These are phyloP conservation scores for Fusarium ambrosium DNA, from an alignment of 2,329 filamentous ascomycete genomes.

Conservation along the genomic window DNA sequence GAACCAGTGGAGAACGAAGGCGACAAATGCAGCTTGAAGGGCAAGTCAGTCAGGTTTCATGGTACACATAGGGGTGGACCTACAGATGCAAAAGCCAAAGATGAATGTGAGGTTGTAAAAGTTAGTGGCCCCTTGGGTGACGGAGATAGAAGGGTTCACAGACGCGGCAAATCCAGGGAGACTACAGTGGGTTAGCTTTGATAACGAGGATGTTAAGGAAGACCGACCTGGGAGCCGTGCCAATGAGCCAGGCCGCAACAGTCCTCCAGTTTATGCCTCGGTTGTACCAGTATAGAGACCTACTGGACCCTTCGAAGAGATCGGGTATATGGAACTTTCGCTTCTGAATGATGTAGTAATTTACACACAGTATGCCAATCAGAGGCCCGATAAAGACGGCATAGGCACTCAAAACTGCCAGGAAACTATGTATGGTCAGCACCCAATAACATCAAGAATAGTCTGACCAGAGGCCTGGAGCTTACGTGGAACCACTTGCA, in stretches of 20 bases:
- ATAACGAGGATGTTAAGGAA: background rate
- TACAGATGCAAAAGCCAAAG: constrained; percentile 1
- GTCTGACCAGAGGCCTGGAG: background rate
- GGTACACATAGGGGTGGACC: too few relatives aligned
- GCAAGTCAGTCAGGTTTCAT: background rate
- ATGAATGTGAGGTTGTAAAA: constrained; percentile 1
- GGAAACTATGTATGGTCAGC: background rate
- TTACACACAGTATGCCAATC: background rate
- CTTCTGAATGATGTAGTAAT: constrained; percentile 1
- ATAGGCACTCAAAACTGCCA: background rate
- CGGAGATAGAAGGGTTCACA: background rate
- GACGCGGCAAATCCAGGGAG: background rate
- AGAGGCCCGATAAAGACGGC: background rate
- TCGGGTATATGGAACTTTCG: background rate
- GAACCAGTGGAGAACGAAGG: background rate
- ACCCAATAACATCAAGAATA: background rate
- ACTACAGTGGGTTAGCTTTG: background rate
- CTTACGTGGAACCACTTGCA: background rate
- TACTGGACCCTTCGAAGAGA: background rate
- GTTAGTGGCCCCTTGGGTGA: background rate
- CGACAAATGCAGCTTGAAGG: background rate
- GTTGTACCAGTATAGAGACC: background rate
- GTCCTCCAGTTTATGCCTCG: constrained; percentile 1
- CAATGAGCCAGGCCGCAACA: background rate
- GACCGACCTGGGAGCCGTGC: background rate